phyloP scores from a whole-genome alignment of 2,329 filamentous ascomycete genomes.

The Nemania diffusa region DNA sequence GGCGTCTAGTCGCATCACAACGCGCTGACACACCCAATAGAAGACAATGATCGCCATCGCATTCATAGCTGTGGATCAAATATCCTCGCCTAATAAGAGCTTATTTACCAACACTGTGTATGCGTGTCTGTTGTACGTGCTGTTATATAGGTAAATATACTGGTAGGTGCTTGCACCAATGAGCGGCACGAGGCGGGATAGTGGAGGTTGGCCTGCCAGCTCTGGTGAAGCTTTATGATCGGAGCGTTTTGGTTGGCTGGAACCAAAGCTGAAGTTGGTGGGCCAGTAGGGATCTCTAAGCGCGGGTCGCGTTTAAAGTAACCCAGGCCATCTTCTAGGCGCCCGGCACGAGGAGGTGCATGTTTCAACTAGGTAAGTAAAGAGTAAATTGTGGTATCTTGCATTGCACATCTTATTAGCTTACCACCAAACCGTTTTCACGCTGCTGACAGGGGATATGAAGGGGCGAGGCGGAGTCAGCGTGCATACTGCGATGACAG shows the following conservation, averaged over 20 bases:
- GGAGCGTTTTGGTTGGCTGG: constrained; percentile 47
- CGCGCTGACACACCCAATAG: constrained; percentile 45
- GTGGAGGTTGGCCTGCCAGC: constrained; percentile 27
- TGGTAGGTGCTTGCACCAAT: constrained; percentile 14
- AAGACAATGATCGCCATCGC: constrained; percentile 32
- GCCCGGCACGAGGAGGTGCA: constrained; percentile 23
- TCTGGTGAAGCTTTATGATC: constrained; percentile 33
- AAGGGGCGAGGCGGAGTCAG: constrained; percentile 42
- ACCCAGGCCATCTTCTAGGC: constrained; percentile 32
- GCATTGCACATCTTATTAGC: not conserved
- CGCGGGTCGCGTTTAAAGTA: constrained; percentile 44
- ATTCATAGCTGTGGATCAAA: constrained; percentile 34
- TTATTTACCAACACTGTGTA: constrained; percentile 10
- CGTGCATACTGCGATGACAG: constrained; percentile 19
- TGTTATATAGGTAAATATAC: not conserved
- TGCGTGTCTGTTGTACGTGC: not conserved
- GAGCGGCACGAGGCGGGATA: constrained; percentile 12
- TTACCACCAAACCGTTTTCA: not conserved
- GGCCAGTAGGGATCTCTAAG: constrained; percentile 43
- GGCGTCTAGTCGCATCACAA: constrained; percentile 45
- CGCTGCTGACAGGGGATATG: constrained; percentile 35
- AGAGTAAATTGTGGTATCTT: constrained; percentile 3
- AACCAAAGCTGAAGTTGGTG: constrained; percentile 39
- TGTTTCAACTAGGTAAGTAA: constrained; percentile 25
- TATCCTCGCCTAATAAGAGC: constrained; percentile 7